Percentiles rank a stretch among this genome's conserved stretches.
These are phyloP conservation scores for Ascochyta fabae DNA, from an alignment of 2,329 filamentous ascomycete species.

Conservation along the genomic window DNA sequence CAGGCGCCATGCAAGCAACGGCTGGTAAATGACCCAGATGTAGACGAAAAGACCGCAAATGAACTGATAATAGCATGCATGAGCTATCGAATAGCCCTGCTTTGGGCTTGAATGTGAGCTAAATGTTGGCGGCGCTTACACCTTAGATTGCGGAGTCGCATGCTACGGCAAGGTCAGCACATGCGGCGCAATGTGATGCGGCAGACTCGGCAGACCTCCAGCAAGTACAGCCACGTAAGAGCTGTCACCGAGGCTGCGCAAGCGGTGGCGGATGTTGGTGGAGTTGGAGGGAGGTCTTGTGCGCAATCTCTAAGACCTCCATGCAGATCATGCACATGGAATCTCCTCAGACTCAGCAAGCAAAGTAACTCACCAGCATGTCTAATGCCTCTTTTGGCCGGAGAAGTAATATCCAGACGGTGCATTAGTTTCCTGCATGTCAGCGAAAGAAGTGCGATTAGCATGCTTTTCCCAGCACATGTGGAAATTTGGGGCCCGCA, in stretches of 20 bases:
- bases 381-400: conserved; percentile 7
- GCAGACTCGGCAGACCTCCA: neutral
- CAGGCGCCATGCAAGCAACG: conserved; percentile 29
- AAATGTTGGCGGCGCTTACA: conserved; percentile 35
- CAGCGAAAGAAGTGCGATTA: conserved; percentile 33
- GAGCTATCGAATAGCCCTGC: conserved; percentile 38
- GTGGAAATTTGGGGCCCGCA: conserved; percentile 10
- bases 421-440: conserved; percentile 32
- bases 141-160: conserved; percentile 21
- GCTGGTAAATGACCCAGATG: conserved; percentile 36
- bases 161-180: conserved; percentile 7
- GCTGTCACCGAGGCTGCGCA: neutral
- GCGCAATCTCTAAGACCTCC: neutral
- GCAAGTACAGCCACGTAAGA: neutral
- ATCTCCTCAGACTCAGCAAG: conserved; percentile 3
- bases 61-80: conserved; percentile 31
- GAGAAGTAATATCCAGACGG: conserved; percentile 8
- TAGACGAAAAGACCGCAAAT: conserved; percentile 39
- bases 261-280: neutral
- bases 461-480: conserved; percentile 13
- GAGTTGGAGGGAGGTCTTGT: neutral
- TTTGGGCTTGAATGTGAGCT: conserved; percentile 38
- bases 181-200: conserved; percentile 3
- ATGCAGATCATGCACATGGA: conserved; percentile 3
- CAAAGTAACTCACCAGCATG: conserved; percentile 18